A percentile compares a stretch with the other conserved stretches of the same genome.
phyloP scores from a whole-genome alignment of 2,329 filamentous ascomycete genomes.

The Chaetomium strumarium region DNA sequence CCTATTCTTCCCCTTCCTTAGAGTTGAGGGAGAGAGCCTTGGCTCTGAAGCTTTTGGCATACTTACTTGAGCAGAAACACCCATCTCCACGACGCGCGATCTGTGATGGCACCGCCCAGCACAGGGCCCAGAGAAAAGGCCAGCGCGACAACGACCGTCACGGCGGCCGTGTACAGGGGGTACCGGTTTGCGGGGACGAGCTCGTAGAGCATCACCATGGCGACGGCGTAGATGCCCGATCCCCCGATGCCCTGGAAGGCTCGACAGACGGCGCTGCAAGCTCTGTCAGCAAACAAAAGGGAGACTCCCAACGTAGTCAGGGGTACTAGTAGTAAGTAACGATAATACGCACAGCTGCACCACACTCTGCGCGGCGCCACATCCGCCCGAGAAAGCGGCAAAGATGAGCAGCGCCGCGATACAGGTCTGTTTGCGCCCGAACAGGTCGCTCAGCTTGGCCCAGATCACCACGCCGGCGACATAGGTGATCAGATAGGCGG shows the following conservation, averaged over 20 bases:
- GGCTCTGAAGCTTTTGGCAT: not conserved
- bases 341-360: not conserved
- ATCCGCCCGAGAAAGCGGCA: not conserved
- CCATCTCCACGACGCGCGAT: constrained; percentile 39
- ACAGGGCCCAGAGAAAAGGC: constrained; percentile 38
- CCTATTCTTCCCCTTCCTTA: not conserved
- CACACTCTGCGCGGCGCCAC: not conserved
- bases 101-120: constrained; percentile 38
- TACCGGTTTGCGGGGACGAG: constrained; percentile 33
- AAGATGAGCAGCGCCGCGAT: not conserved
- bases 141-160: constrained; percentile 36
- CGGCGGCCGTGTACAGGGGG: constrained; percentile 29
- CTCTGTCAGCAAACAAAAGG: not conserved
- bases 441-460: not conserved
- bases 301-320: too few relatives aligned
- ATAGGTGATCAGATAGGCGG: not conserved
- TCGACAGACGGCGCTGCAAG: constrained; percentile 19
- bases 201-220: constrained; percentile 32
- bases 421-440: not conserved
- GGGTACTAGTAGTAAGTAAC: too few relatives aligned
- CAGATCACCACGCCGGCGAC: not conserved
- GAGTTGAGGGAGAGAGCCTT: not conserved
- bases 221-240: constrained; percentile 42
- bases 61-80: constrained; percentile 30
- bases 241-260: constrained; percentile 41